These are phyloP conservation scores for Theobroma grandiflorum DNA, from an alignment of 441 rosid species.

Conservation along the genomic window DNA sequence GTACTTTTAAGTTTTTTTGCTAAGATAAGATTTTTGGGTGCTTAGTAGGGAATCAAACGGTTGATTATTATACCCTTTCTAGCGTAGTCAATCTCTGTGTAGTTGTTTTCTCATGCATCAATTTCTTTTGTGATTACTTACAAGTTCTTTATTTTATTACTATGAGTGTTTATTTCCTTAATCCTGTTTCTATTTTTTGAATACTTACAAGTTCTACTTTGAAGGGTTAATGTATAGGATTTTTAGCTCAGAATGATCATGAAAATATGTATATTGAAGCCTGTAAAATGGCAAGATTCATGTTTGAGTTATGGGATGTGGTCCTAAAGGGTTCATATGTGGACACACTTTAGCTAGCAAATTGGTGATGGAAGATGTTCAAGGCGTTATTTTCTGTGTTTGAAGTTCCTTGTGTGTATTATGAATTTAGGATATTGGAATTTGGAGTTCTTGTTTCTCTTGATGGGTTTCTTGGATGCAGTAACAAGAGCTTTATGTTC, in stretches of 20 bases:
- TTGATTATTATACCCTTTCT: not conserved
- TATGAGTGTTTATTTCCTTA: not conserved
- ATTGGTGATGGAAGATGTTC: slow-evolving; percentile 3
- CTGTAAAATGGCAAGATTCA: slow-evolving; percentile 2
- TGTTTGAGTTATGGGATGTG: not conserved
- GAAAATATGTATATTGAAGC: not conserved
- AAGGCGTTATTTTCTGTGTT: not conserved
- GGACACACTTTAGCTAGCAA: not conserved
- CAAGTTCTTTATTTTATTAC: not conserved
- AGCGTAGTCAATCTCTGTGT: not conserved
- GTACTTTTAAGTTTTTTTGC: not conserved
- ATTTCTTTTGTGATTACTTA: not conserved
- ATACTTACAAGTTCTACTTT: not conserved
- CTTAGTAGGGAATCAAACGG: not conserved
- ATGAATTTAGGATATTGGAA: not conserved
- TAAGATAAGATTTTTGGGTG: not conserved
- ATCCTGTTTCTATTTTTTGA: not conserved
- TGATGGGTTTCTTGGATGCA: not conserved
- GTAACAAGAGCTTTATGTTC: not conserved
- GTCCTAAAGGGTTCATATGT: not conserved
- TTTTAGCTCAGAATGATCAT: not conserved
- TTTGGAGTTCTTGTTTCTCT: not conserved
- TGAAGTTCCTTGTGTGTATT: slow-evolving; percentile 7
- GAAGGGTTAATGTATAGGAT: not conserved
- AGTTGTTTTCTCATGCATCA: not conserved